Percentiles rank a stretch among this genome's conserved stretches.
phyloP scores from a whole-genome alignment of 495 filamentous ascomycete species.

The Astrocystis sublimbata region DNA sequence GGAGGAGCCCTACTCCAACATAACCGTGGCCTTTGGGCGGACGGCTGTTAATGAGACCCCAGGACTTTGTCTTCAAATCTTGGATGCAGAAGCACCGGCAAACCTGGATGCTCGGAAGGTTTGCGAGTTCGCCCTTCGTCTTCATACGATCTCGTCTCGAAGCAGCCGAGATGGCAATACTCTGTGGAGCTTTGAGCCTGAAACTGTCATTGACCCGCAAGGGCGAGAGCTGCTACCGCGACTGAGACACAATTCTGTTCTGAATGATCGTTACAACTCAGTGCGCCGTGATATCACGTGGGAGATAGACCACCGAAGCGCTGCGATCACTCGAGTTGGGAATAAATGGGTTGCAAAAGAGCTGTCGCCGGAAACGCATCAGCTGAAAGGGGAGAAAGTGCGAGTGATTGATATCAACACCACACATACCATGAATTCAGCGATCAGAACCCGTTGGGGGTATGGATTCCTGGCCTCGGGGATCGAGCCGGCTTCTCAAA shows the following conservation, averaged over 20 bases:
- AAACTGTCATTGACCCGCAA: neutral
- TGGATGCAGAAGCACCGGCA: neutral
- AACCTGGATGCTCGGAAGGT: neutral
- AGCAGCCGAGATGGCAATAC: neutral
- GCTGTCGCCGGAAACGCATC: too few relatives aligned
- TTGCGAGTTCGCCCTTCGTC: neutral
- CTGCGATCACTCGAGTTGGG: too few relatives aligned
- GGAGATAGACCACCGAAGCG: neutral
- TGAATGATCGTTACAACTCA: constrained; percentile 45
- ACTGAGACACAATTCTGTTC: constrained; percentile 17
- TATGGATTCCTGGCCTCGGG: too few relatives aligned
- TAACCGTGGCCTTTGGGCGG: constrained; percentile 43
- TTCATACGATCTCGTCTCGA: neutral
- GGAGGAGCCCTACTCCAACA: constrained; percentile 38
- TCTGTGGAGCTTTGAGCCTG: neutral
- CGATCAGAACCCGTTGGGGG: too few relatives aligned
- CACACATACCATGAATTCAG: too few relatives aligned
- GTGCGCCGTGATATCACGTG: constrained; percentile 24
- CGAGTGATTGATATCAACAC: too few relatives aligned
- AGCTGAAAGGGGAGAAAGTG: too few relatives aligned
- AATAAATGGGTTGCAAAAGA: too few relatives aligned
- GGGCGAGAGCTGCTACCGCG: constrained; percentile 32
- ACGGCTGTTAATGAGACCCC: constrained; percentile 22
- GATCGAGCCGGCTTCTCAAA: too few relatives aligned
- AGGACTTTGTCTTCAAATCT: neutral